phyloP scores from a whole-genome alignment of 495 filamentous ascomycete species.

The Parmelia sp. region DNA sequence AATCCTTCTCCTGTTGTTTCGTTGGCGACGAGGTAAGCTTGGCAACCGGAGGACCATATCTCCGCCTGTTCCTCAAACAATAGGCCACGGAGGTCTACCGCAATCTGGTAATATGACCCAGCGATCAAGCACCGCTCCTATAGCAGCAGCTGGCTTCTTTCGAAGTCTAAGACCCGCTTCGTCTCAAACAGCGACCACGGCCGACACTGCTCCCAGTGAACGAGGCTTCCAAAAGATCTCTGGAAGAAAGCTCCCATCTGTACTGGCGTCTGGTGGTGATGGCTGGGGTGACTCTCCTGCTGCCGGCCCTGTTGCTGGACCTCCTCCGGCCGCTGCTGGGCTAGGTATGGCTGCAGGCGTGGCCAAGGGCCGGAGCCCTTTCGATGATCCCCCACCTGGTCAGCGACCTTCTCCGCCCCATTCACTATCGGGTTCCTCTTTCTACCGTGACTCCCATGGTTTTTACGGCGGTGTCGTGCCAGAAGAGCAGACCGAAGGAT shows the following conservation, averaged over 20 bases:
- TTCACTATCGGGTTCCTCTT: constrained; percentile 36
- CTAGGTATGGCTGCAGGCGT: constrained; percentile 8
- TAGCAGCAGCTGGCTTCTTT: constrained; percentile 51
- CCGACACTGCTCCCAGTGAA: constrained; percentile 40
- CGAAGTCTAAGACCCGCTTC: constrained; percentile 32
- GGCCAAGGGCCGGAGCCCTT: constrained; percentile 7
- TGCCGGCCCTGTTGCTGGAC: constrained; percentile 14
- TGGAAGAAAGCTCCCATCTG: constrained; percentile 66
- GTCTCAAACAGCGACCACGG: constrained; percentile 28
- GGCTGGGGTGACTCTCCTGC: constrained; percentile 49
- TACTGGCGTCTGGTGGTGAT: constrained; percentile 62
- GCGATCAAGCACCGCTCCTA: constrained; percentile 48
- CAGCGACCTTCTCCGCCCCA: constrained; percentile 23
- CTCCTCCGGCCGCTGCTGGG: background rate
- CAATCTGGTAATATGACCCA: constrained; percentile 40
- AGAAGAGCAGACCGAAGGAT: constrained; percentile 20
- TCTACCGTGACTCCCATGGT: constrained; percentile 36
- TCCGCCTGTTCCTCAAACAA: constrained; percentile 29
- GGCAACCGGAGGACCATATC: constrained; percentile 30
- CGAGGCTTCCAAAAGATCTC: constrained; percentile 58
- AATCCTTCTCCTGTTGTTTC: constrained; percentile 47
- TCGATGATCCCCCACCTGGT: constrained; percentile 16
- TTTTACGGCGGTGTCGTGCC: constrained; percentile 32
- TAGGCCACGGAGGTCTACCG: constrained; percentile 22
- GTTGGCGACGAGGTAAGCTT: constrained; percentile 41